A percentile compares a stretch with the other conserved stretches of the same genome.
Evolutionary conservation across 1,284 basidiomycete genomes (phyloP).

Genomic region (Abortiporus biennis): DNA sequence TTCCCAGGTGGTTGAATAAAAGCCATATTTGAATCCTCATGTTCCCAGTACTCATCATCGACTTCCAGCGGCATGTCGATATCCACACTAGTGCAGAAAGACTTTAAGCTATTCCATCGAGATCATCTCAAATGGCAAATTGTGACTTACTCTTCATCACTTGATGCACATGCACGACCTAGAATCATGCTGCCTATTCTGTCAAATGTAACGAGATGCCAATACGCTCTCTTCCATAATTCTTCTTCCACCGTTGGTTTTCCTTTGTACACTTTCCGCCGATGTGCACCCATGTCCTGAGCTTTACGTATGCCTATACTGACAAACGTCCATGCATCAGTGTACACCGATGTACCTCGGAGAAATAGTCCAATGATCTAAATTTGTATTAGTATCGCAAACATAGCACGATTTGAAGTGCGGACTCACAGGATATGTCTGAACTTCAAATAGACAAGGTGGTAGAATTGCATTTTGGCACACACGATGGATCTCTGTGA

Average conservation of each 20-base stretch:
- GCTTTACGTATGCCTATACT: constrained; percentile 41
- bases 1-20: constrained; percentile 62
- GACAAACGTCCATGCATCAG: constrained; percentile 34
- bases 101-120: neutral
- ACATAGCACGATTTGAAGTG: neutral
- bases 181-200: constrained; percentile 58
- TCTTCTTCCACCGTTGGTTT: constrained; percentile 36
- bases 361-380: constrained; percentile 5
- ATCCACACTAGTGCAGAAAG: constrained; percentile 53
- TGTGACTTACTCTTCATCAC: constrained; percentile 70
- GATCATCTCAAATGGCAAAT: constrained; percentile 7
- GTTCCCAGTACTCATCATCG: constrained; percentile 82
- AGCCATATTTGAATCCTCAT: constrained; percentile 36
- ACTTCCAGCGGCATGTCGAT: constrained; percentile 75
- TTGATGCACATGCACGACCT: constrained; percentile 66
- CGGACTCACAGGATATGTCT: constrained; percentile 5
- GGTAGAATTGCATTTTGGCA: neutral
- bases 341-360: constrained; percentile 4
- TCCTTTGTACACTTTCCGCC: constrained; percentile 27
- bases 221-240: constrained; percentile 47
- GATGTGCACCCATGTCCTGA: constrained; percentile 39
- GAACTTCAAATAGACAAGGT: constrained; percentile 6
- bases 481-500: constrained; percentile 2
- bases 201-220: constrained; percentile 52
- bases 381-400: neutral